These are phyloP conservation scores for barrel medic (Medicago truncatula) DNA, from an alignment of 306 rosid genomes.

Conservation along the genomic window DNA sequence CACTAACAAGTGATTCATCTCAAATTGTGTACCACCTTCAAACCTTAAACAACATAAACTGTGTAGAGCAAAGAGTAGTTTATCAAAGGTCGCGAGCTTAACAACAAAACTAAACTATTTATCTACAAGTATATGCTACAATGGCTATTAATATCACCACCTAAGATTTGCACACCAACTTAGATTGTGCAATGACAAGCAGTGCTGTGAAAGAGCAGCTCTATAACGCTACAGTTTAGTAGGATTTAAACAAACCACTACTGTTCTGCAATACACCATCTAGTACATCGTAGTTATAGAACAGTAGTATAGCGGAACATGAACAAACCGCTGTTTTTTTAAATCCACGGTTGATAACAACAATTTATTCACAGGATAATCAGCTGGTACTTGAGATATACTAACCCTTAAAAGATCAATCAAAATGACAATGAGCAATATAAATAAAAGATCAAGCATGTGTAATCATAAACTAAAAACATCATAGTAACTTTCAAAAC, in stretches of 20 bases:
- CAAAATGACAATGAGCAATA: background rate
- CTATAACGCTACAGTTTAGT: background rate
- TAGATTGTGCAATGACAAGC: background rate
- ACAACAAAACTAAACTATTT: slow-evolving; percentile 3
- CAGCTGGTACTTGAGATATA: too few species aligned
- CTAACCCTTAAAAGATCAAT: background rate
- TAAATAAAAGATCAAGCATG: background rate
- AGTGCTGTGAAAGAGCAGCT: background rate
- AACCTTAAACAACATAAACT: slow-evolving; percentile 5
- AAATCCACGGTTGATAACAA: background rate
- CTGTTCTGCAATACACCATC: background rate
- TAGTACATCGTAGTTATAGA: background rate
- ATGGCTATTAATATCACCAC: background rate
- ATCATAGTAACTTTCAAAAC: background rate
- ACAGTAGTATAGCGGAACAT: background rate
- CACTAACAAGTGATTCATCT: slow-evolving; percentile 1
- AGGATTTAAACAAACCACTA: background rate
- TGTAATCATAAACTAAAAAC: background rate
- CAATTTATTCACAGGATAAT: background rate
- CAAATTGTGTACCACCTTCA: background rate
- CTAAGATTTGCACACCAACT: background rate
- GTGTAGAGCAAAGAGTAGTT: background rate
- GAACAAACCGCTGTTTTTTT: background rate
- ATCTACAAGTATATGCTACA: background rate
- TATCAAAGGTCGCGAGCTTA: background rate